These are phyloP conservation scores for Eimeria zaria DNA, from an alignment of 169 alveolate genomes.

Conservation along the genomic window DNA sequence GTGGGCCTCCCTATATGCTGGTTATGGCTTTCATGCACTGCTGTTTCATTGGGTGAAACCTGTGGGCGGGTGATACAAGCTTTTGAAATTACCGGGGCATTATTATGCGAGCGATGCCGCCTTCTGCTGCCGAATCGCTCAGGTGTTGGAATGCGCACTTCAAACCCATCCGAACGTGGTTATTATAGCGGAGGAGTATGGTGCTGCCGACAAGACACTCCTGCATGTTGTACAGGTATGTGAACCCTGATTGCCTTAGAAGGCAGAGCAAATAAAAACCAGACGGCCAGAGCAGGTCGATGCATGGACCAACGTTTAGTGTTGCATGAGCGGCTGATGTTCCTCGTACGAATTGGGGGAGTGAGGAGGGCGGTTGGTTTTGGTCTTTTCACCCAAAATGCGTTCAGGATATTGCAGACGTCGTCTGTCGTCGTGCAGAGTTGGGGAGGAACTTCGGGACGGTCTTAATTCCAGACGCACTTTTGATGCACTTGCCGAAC, in stretches of 20 bases:
- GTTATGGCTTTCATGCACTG: not conserved
- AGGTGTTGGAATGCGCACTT: slow-evolving; percentile 96
- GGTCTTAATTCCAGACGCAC: slow-evolving; percentile 98
- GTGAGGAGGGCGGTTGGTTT: not conserved
- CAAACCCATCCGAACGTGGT: slow-evolving; percentile 99
- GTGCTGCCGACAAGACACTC: slow-evolving; percentile 97
- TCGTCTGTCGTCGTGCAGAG: slow-evolving; percentile 97
- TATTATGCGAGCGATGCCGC: not conserved
- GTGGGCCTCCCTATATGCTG: slow-evolving; percentile 85
- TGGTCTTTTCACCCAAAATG: not conserved
- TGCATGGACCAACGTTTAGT: not conserved
- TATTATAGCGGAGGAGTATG: slow-evolving; percentile 98
- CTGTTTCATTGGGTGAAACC: not conserved
- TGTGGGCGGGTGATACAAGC: not conserved
- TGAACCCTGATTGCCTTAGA: not conserved
- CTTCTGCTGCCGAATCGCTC: not conserved
- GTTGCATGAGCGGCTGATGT: not conserved
- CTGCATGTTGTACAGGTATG: slow-evolving; percentile 94
- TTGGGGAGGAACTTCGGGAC: slow-evolving; percentile 98
- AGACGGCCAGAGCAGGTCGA: not conserved
- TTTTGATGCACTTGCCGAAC: slow-evolving; percentile 96
- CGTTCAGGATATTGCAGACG: slow-evolving; percentile 96
- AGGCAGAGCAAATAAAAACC: not conserved
- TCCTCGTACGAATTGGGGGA: not conserved
- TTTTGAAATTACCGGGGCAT: not conserved